phyloP scores from a whole-genome alignment of 768 basidiomycete species.

The Lactifluus rugatus region DNA sequence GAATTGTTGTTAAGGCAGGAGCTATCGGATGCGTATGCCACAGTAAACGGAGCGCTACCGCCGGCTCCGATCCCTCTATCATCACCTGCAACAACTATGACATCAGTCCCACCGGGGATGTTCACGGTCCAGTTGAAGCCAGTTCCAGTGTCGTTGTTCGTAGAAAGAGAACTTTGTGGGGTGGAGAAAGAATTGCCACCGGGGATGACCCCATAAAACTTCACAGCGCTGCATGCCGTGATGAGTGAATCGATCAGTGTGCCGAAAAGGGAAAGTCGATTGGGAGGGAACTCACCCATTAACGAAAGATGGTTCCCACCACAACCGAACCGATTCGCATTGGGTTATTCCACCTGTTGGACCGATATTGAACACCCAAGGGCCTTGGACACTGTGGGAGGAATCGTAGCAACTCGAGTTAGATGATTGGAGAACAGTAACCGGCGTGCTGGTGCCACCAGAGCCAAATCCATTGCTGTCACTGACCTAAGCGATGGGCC shows the following conservation, averaged over 20 bases:
- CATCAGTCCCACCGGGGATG: conserved; percentile 52
- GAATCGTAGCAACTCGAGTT: conserved; percentile 55
- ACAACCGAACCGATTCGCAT: conserved; percentile 52
- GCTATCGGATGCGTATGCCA: conserved; percentile 41
- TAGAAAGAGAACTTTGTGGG: conserved; percentile 40
- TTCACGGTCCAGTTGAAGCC: conserved; percentile 65
- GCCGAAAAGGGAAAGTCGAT: not conserved
- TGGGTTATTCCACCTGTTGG: conserved; percentile 59
- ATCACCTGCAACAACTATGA: conserved; percentile 62
- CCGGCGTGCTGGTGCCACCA: conserved; percentile 66
- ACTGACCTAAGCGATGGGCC: conserved; percentile 36
- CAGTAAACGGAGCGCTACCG: conserved; percentile 52
- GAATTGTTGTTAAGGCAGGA: conserved; percentile 50
- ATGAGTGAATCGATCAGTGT: not conserved
- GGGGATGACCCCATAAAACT: conserved; percentile 65
- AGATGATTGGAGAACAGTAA: conserved; percentile 40
- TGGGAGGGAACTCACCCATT: conserved; percentile 37
- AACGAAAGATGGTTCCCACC: conserved; percentile 47
- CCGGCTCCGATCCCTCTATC: conserved; percentile 54
- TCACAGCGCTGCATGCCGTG: conserved; percentile 35
- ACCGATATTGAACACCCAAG: conserved; percentile 50
- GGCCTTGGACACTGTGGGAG: conserved; percentile 36
- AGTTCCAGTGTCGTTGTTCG: conserved; percentile 35
- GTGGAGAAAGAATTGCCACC: conserved; percentile 69
- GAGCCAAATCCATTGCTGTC: conserved; percentile 54